These are phyloP conservation scores for Elsinoe necatrix DNA, from an alignment of 2,329 filamentous ascomycete genomes.

Conservation along the genomic window DNA sequence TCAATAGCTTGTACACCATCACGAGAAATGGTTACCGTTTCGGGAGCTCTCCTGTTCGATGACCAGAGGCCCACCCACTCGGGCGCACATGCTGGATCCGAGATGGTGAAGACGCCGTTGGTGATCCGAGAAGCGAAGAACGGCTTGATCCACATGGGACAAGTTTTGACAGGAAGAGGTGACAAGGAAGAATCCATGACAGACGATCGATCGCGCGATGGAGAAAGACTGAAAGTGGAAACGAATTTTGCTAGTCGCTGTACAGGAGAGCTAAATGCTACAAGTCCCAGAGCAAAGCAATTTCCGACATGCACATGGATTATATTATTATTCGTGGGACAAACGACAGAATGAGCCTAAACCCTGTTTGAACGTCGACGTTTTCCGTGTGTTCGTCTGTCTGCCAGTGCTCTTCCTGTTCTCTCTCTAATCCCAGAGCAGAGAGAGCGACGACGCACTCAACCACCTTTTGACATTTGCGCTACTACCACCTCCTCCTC, in stretches of 20 bases:
- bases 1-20: conserved; percentile 3
- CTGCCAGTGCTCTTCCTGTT: too few relatives aligned
- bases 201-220: neutral
- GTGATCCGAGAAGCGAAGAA: conserved; percentile 7
- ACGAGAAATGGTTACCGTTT: neutral
- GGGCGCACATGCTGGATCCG: neutral
- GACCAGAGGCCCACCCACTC: neutral
- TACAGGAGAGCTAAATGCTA: neutral
- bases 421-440: neutral
- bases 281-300: neutral
- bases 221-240: neutral
- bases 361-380: conserved; percentile 9
- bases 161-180: neutral
- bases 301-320: conserved; percentile 3
- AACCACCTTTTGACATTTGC: neutral
- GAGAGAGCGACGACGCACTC: neutral
- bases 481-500: conserved; percentile 10
- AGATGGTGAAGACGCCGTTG: conserved; percentile 10
- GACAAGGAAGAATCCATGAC: neutral
- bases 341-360: neutral
- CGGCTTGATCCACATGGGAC: conserved; percentile 8
- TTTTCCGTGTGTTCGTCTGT: conserved; percentile 1
- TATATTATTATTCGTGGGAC: neutral
- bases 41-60: neutral
- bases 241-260: neutral